Base-by-base conservation (phyloP, 208 protist genomes). In the Acanthamoeba lenticulata region DNA sequence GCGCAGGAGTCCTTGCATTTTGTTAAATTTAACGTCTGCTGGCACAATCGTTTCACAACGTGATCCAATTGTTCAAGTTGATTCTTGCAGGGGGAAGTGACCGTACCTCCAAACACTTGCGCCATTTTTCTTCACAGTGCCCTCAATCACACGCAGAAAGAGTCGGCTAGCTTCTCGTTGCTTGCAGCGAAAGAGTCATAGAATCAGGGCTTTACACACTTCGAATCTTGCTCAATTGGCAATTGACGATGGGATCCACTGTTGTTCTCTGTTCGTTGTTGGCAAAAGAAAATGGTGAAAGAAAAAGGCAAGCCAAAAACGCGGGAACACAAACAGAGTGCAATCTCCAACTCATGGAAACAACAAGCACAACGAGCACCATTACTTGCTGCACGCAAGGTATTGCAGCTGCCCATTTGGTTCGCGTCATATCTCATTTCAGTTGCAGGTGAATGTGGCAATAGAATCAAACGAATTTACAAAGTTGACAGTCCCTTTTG, bases 11-110 rank as follows among this genome's bases (percentile, higher is more conserved):
- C 47, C 47, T 86, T 86, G 77, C 77, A 86, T 45, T 40, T 86
- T 86, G 77, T 86, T 86, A 36, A 86, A 52, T n/a, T 86, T 86
- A 52, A 34, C 77, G 29, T 86, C 77, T 86, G 77, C 40, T 4
- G 11, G 36, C 27, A 29, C 32, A 27, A 4, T 5, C 24, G n/a
- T n/a, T n/a, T n/a, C n/a, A n/a, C n/a, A n/a, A n/a, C n/a, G n/a
- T n/a, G n/a, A n/a, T n/a, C n/a, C 24, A 9, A 32, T 45, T 83
- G 72, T 83, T 21, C 47, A 85, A 24, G 21, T 21, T 27, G 15
- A 49, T 38, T 86, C 29, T 55, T 4, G 38, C n/a, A n/a, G 36
- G 77, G 77, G 40, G 77, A n/a, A 55, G 38, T 7, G 7, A 36
- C 19, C 49, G 60, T 36, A 67, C 60, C 60, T 67, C n/a, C 60